Evolutionary conservation across 345 rosid species (phyloP).

Genomic region (Hevea brasiliensis): DNA sequence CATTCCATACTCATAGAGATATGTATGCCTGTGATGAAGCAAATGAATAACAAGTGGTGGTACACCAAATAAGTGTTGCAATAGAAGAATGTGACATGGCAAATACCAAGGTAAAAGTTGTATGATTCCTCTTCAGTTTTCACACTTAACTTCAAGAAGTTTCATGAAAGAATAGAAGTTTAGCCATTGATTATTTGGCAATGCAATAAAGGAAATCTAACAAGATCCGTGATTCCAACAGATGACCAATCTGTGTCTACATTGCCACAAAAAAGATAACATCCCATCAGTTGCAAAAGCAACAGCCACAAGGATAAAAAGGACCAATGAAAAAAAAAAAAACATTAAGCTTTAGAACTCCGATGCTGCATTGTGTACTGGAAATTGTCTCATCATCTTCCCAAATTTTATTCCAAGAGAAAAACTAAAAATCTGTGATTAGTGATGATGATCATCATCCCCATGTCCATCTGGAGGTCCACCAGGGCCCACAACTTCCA

Average conservation of each 20-base stretch:
- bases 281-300: slow-evolving; percentile 31
- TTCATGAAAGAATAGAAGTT: slow-evolving; percentile 38
- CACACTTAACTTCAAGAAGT: slow-evolving; percentile 16
- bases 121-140: slow-evolving; percentile 21
- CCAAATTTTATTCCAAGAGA: slow-evolving; percentile 23
- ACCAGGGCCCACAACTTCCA: slow-evolving; percentile 92
- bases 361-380: slow-evolving; percentile 32
- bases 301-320: slow-evolving; percentile 26
- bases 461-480: slow-evolving; percentile 84
- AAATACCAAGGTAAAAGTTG: slow-evolving; percentile 10
- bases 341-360: slow-evolving; percentile 21
- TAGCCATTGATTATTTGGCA: slow-evolving; percentile 45
- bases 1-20: not conserved
- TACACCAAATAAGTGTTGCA: not conserved
- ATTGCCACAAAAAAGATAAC: slow-evolving; percentile 18
- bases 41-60: not conserved
- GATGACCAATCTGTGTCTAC: slow-evolving; percentile 33
- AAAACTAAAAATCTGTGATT: slow-evolving; percentile 13
- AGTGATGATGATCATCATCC: slow-evolving; percentile 46
- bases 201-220: slow-evolving; percentile 26
- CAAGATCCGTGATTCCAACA: slow-evolving; percentile 27
- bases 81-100: not conserved
- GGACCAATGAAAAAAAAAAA: slow-evolving; percentile 34
- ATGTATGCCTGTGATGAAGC: not conserved
- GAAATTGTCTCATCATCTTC: slow-evolving; percentile 42